These are phyloP conservation scores for Suillus discolor DNA, from an alignment of 768 basidiomycete genomes.

Conservation along the genomic window DNA sequence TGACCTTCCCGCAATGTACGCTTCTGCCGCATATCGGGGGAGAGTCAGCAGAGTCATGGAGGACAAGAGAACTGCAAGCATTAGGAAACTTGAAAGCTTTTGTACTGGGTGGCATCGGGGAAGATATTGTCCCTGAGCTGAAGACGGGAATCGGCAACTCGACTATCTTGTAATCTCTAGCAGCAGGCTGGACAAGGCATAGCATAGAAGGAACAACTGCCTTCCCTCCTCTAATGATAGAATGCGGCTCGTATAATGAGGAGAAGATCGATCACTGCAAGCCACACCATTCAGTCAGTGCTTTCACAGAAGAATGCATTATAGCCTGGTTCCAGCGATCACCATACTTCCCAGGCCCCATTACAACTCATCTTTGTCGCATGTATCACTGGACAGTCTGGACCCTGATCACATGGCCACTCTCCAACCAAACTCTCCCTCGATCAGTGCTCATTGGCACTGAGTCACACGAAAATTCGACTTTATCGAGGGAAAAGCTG, in stretches of 20 bases:
- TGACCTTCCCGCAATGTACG: constrained; percentile 75
- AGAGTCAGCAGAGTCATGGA: constrained; percentile 72
- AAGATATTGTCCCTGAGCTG: constrained; percentile 61
- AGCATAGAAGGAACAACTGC: background rate
- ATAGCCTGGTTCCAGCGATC: too few species aligned
- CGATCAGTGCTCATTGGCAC: too few species aligned
- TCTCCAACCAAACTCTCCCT: too few species aligned
- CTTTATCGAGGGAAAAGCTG: too few species aligned
- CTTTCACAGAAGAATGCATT: too few species aligned
- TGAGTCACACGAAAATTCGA: too few species aligned
- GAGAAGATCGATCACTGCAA: background rate
- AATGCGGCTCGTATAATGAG: background rate
- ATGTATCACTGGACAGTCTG: too few species aligned
- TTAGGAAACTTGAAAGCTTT: constrained; percentile 70
- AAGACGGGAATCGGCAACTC: background rate
- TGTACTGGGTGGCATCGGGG: constrained; percentile 56
- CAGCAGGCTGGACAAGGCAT: background rate
- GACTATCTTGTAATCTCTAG: too few species aligned
- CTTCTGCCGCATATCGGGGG: constrained; percentile 90
- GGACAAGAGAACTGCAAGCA: constrained; percentile 76
- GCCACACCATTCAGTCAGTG: too few species aligned
- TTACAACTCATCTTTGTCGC: too few species aligned
- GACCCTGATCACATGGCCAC: too few species aligned
- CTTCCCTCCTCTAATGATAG: background rate
- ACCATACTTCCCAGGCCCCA: too few species aligned